Conservation (phyloP, 495 filamentous ascomycete genomes). For the Pseudevernia furfuracea region DNA sequence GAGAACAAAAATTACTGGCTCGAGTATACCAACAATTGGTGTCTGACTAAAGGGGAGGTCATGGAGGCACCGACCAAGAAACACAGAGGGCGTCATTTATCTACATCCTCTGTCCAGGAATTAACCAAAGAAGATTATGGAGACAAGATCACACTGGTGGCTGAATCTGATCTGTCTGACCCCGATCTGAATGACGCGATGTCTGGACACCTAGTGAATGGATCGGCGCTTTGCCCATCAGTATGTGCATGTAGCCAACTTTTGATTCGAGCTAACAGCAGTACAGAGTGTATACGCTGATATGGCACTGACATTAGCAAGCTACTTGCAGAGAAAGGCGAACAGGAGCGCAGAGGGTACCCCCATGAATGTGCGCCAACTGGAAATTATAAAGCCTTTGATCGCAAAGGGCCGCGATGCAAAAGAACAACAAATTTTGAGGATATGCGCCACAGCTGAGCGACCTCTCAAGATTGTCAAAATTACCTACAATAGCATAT, state of each 20-base stretch:
- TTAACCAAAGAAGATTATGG: conserved; percentile 50
- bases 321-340: conserved; percentile 57
- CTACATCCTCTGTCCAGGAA: conserved; percentile 38
- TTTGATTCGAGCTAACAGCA: background rate
- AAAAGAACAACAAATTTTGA: conserved; percentile 2
- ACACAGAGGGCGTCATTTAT: conserved; percentile 1
- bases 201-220: conserved; percentile 58
- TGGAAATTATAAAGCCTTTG: conserved; percentile 61
- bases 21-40: conserved; percentile 58
- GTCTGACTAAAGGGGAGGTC: conserved; percentile 42
- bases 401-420: conserved; percentile 34
- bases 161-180: conserved; percentile 60
- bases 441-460: background rate
- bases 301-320: conserved; percentile 67
- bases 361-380: conserved; percentile 52
- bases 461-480: conserved; percentile 2
- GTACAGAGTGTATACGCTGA: conserved; percentile 60
- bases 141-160: conserved; percentile 50
- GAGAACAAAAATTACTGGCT: conserved; percentile 82
- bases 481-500: background rate
- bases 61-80: background rate
- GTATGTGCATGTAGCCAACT: background rate
- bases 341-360: conserved; percentile 46
- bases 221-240: conserved; percentile 7
- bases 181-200: conserved; percentile 70